Conservation (phyloP, 306 rosid species). For the Vicia villosa region DNA sequence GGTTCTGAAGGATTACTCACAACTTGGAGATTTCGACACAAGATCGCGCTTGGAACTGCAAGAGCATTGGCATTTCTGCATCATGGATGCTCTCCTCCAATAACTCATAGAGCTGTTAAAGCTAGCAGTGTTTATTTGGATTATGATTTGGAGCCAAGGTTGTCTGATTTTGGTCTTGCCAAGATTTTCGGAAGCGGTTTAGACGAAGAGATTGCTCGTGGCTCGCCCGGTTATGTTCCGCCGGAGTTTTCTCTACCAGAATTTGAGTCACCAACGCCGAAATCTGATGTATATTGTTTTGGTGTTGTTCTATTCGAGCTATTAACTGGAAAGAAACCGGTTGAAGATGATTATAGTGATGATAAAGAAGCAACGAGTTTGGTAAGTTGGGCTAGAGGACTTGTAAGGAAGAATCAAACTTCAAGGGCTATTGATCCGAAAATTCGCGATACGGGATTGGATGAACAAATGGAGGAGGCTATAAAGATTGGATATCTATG, state of each 20-base stretch:
- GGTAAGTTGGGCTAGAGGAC: constrained; percentile 87
- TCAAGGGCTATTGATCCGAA: constrained; percentile 77
- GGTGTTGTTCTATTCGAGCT: constrained; percentile 92
- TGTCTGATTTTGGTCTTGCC: constrained; percentile 94
- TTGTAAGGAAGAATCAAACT: constrained; percentile 71
- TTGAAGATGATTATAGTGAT: constrained; percentile 80
- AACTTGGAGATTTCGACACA: constrained; percentile 91
- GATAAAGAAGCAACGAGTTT: constrained; percentile 72
- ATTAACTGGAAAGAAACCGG: constrained; percentile 81
- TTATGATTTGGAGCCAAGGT: constrained; percentile 83
- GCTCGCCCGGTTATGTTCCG: constrained; percentile 81
- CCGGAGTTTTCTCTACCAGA: constrained; percentile 78
- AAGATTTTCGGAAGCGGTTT: constrained; percentile 81
- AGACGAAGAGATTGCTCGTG: constrained; percentile 75
- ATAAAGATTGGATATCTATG: constrained; percentile 92
- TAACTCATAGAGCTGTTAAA: constrained; percentile 85
- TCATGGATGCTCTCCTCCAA: constrained; percentile 98
- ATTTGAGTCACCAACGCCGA: constrained; percentile 68
- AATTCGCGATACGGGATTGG: constrained; percentile 61
- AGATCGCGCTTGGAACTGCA: constrained; percentile 89
- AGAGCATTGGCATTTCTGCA: constrained; percentile 94
- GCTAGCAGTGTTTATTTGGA: constrained; percentile 96
- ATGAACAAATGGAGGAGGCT: constrained; percentile 85
- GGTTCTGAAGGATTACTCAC: constrained; percentile 82
- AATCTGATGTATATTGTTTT: constrained; percentile 92